These are phyloP conservation scores for Ambrosia trifida DNA, from an alignment of 129 eudicot species.

Conservation along the genomic window DNA sequence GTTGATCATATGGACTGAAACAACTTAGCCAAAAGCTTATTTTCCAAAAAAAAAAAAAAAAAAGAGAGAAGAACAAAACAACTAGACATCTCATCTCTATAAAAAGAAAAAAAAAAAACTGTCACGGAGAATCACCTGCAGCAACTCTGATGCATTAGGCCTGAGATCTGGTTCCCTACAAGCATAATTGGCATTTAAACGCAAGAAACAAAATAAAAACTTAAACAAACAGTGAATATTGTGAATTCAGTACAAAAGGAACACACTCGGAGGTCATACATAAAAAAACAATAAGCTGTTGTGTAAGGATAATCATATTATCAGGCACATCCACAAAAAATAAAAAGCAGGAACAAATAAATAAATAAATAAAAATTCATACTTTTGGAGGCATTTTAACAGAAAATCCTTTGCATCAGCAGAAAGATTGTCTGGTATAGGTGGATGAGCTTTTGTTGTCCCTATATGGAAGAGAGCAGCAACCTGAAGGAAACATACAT, in stretches of 20 bases:
- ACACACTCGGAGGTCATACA: not conserved
- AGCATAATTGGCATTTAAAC: constrained; percentile 22
- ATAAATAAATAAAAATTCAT: constrained; percentile 29
- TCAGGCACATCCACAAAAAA: not conserved
- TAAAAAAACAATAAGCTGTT: not conserved
- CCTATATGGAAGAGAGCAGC: constrained; percentile 98
- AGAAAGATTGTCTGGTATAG: constrained; percentile 96
- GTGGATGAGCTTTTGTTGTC: constrained; percentile 97
- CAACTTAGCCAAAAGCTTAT: not conserved
- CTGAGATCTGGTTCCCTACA: constrained; percentile 85
- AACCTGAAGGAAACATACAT: constrained; percentile 52
- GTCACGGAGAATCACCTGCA: constrained; percentile 59
- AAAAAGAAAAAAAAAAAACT: constrained; percentile 20
- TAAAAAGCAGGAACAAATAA: not conserved
- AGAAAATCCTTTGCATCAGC: constrained; percentile 88
- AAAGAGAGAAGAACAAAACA: not conserved
- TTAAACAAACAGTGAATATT: not conserved
- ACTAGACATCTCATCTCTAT: not conserved
- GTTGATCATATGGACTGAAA: not conserved
- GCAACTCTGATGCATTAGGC: constrained; percentile 78
- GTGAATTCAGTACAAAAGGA: not conserved
- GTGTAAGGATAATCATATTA: constrained; percentile 2
- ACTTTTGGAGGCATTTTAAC: constrained; percentile 90
- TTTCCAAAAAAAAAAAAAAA: not conserved
- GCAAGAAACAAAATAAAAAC: not conserved